A percentile compares a stretch with the other conserved stretches of the same genome.
Evolutionary conservation across 148 eudicot genomes (phyloP).

Genomic region (Fagopyrum tataricum): DNA sequence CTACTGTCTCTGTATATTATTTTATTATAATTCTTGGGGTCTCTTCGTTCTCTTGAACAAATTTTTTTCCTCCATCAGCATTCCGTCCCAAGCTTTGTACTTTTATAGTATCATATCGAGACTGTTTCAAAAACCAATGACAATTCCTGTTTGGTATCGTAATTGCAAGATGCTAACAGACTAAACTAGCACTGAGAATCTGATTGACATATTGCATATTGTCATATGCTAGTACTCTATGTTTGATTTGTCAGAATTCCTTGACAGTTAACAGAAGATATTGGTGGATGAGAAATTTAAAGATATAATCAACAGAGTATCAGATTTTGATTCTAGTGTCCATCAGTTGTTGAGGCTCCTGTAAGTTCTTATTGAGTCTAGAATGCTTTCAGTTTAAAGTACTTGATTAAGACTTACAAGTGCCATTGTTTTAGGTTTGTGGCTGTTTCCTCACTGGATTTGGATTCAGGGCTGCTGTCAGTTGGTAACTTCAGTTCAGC

Average conservation of each 20-base stretch:
- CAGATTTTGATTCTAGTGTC: conserved; percentile 61
- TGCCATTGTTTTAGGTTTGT: conserved; percentile 41
- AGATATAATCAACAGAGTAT: conserved; percentile 40
- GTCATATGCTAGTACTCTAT: background rate
- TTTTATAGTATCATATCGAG: background rate
- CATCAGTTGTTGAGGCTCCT: conserved; percentile 67
- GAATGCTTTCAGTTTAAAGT: conserved; percentile 7
- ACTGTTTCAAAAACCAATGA: background rate
- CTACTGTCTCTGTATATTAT: background rate
- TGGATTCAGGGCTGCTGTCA: conserved; percentile 52
- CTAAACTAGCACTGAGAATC: background rate
- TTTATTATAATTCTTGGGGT: background rate
- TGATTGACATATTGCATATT: background rate
- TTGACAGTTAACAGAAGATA: conserved; percentile 54
- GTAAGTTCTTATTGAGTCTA: conserved; percentile 40
- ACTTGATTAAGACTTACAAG: background rate
- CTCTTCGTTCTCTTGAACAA: background rate
- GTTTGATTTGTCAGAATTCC: conserved; percentile 23
- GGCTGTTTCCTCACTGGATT: conserved; percentile 63
- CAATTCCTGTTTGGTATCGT: background rate
- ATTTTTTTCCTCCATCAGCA: background rate
- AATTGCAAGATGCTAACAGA: background rate
- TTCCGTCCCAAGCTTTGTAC: background rate
- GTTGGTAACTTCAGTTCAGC: conserved; percentile 64
- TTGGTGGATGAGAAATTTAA: conserved; percentile 57